phyloP scores from a whole-genome alignment of 306 rosid genomes.

The Cicer arietinum region DNA sequence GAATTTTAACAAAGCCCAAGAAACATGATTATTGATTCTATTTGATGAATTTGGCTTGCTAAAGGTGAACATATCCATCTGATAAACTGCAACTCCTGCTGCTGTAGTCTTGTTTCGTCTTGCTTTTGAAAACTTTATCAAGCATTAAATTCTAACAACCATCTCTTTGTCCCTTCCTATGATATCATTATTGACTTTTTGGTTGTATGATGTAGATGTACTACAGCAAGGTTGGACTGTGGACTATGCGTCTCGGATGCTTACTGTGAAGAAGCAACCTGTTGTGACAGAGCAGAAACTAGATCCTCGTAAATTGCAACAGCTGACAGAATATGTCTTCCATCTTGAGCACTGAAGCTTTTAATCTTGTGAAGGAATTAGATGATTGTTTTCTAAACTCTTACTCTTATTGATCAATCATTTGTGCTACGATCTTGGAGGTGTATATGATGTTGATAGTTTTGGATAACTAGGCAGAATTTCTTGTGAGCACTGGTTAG shows the following conservation, averaged over 20 bases:
- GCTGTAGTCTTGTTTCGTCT: not conserved
- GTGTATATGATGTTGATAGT: constrained; percentile 35
- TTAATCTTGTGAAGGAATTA: constrained; percentile 29
- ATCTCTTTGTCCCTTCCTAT: not conserved
- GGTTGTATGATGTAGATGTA: constrained; percentile 57
- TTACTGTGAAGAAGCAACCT: constrained; percentile 81
- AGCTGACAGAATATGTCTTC: constrained; percentile 88
- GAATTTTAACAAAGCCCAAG: not conserved
- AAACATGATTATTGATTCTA: not conserved
- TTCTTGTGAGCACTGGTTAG: constrained; percentile 7
- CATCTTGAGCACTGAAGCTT: constrained; percentile 79
- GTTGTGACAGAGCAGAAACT: constrained; percentile 76
- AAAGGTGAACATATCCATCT: not conserved
- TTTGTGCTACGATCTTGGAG: not conserved
- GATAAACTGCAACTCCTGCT: not conserved
- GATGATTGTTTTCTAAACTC: not conserved
- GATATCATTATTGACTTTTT: constrained; percentile 22
- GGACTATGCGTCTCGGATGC: constrained; percentile 76
- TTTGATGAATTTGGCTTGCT: constrained; percentile 13
- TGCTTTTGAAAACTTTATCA: constrained; percentile 2
- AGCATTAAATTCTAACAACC: not conserved
- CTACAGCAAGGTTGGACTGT: constrained; percentile 75
- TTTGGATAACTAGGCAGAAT: constrained; percentile 28
- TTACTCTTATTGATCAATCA: constrained; percentile 13
- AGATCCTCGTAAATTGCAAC: constrained; percentile 82